A percentile compares a stretch with the other conserved stretches of the same genome.
Evolutionary conservation across 1,284 basidiomycete genomes (phyloP).

Genomic region (Coniferiporia weirii): DNA sequence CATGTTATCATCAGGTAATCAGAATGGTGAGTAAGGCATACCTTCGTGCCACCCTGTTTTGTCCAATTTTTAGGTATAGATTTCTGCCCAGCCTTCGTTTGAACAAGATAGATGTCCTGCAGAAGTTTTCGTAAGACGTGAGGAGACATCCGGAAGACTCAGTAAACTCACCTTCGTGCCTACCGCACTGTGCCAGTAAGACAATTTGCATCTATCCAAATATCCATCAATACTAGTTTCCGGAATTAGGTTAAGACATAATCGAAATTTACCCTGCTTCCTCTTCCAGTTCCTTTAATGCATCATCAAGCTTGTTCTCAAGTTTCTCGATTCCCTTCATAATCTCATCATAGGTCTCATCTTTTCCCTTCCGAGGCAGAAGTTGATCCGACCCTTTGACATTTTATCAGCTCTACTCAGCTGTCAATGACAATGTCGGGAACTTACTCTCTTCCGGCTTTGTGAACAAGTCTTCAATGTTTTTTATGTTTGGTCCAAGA

Average conservation of each 20-base stretch:
- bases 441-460: constrained; percentile 57
- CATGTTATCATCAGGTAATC: constrained; percentile 7
- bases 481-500: constrained; percentile 61
- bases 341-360: constrained; percentile 77
- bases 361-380: constrained; percentile 75
- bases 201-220: constrained; percentile 43
- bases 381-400: constrained; percentile 59
- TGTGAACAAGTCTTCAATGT: constrained; percentile 71
- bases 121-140: constrained; percentile 4
- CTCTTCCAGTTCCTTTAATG: constrained; percentile 57
- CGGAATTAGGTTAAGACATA: constrained; percentile 4
- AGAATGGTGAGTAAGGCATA: constrained; percentile 25
- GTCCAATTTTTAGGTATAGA: constrained; percentile 81
- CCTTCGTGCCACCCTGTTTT: constrained; percentile 80
- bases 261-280: constrained; percentile 44
- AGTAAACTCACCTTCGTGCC: constrained; percentile 63
- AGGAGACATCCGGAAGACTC: background rate
- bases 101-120: constrained; percentile 85
- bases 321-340: constrained; percentile 62
- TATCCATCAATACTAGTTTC: background rate
- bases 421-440: constrained; percentile 9
- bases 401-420: constrained; percentile 18
- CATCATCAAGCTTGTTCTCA: constrained; percentile 65
- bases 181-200: constrained; percentile 80
- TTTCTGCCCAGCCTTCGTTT: constrained; percentile 55